Evolutionary conservation across 345 rosid genomes (phyloP).

Genomic region (Citrus sp.): DNA sequence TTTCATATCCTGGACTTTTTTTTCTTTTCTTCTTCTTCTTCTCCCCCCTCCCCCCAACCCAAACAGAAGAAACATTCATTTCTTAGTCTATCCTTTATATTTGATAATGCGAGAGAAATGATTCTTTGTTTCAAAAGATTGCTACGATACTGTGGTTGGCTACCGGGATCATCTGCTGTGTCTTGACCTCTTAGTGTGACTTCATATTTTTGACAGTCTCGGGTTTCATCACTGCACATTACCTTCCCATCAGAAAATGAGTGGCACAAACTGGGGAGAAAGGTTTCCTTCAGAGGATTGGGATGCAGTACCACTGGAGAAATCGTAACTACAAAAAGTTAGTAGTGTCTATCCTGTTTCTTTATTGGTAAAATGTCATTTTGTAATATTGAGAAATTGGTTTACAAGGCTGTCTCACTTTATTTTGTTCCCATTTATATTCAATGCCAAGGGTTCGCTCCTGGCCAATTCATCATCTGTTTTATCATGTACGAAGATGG

Average conservation of each 20-base stretch:
- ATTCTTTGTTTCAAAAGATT: too few species aligned
- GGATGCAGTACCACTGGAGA: conserved; percentile 97
- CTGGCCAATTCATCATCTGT: not conserved
- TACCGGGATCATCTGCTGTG: not conserved
- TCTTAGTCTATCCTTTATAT: not conserved
- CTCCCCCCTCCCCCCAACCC: not conserved
- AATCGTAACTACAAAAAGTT: conserved; percentile 79
- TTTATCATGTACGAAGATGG: conserved; percentile 2
- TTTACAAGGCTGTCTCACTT: not conserved
- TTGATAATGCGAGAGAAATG: too few species aligned
- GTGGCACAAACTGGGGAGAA: conserved; percentile 62
- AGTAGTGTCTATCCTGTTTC: conserved; percentile 13
- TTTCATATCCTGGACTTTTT: not conserved
- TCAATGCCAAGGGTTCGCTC: not conserved
- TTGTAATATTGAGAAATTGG: not conserved
- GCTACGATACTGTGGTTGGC: not conserved
- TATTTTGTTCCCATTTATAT: not conserved
- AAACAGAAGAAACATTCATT: not conserved
- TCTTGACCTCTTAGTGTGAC: conserved; percentile 8
- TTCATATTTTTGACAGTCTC: conserved; percentile 45
- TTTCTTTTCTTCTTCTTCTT: not conserved
- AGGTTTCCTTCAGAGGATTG: conserved; percentile 81
- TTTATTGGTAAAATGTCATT: not conserved
- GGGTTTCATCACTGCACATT: conserved; percentile 78
- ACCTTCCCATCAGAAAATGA: conserved; percentile 82